Percentiles rank a stretch among this genome's conserved stretches.
phyloP scores from a whole-genome alignment of 305 asterid genomes.

The Withania somnifera region DNA sequence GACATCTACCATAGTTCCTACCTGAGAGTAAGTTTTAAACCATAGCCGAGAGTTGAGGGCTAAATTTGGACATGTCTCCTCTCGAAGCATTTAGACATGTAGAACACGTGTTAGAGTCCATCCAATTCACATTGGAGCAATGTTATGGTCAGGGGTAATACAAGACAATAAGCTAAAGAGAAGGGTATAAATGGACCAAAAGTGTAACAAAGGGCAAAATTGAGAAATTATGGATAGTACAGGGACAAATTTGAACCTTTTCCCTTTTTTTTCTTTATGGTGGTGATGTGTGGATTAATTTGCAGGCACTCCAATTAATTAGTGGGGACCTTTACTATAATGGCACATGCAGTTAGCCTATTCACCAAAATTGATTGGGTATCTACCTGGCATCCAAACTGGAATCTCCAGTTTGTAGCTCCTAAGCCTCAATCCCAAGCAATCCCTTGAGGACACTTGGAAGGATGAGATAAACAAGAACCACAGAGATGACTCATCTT shows the following conservation, averaged over 20 bases:
- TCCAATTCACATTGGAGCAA: background rate
- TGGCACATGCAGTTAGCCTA: background rate
- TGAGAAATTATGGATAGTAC: background rate
- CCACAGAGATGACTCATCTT: background rate
- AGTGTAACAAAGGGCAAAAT: background rate
- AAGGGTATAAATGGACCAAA: background rate
- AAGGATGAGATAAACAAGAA: background rate
- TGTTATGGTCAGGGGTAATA: background rate
- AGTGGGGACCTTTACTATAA: background rate
- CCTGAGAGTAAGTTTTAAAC: background rate
- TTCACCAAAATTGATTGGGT: background rate
- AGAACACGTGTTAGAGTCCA: background rate
- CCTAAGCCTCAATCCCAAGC: background rate
- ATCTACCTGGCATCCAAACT: background rate
- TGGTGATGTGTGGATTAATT: background rate
- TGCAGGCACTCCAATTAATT: background rate
- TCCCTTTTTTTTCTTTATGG: background rate
- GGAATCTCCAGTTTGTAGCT: background rate
- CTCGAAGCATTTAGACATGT: background rate
- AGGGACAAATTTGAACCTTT: background rate
- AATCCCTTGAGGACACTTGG: background rate
- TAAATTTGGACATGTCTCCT: background rate
- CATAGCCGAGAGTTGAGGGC: background rate
- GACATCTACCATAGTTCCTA: background rate
- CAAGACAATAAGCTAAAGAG: background rate